Conservation (phyloP, 441 rosid species). For the Manihot esculenta region DNA sequence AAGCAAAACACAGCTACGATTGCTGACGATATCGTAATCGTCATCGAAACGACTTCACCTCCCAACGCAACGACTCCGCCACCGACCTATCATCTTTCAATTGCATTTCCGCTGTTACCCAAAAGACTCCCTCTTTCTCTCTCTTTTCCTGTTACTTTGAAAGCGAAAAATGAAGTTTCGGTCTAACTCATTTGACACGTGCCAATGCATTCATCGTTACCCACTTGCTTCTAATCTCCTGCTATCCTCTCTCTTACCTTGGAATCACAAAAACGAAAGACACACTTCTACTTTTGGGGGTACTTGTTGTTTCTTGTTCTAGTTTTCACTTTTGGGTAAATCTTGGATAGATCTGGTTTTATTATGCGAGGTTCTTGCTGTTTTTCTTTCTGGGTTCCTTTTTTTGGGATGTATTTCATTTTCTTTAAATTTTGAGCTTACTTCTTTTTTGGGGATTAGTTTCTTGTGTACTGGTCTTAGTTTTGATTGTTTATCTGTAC, state of each 20-base stretch:
- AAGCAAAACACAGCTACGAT: constrained; percentile 31
- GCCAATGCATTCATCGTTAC: constrained; percentile 7
- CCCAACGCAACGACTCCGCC: constrained; percentile 8
- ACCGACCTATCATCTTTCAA: not conserved
- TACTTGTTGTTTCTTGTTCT: not conserved
- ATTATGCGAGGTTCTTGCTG: not conserved
- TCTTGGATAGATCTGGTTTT: constrained; percentile 20
- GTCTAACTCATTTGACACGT: constrained; percentile 5
- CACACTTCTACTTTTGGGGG: not conserved
- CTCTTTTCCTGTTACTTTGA: constrained; percentile 11
- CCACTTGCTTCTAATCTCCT: not conserved
- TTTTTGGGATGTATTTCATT: not conserved
- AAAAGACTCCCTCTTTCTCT: not conserved
- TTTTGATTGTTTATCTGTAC: not conserved
- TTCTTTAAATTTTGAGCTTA: not conserved
- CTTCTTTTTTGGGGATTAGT: not conserved
- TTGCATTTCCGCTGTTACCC: not conserved
- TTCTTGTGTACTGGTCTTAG: too few species aligned
- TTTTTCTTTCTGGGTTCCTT: not conserved
- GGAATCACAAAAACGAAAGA: not conserved
- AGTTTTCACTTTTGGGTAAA: not conserved
- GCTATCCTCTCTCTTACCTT: not conserved
- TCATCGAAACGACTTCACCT: constrained; percentile 53
- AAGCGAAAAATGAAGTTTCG: constrained; percentile 37
- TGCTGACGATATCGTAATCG: constrained; percentile 35